Evolutionary conservation across 306 rosid genomes (phyloP).

Genomic region (Pyrus betulifolia): DNA sequence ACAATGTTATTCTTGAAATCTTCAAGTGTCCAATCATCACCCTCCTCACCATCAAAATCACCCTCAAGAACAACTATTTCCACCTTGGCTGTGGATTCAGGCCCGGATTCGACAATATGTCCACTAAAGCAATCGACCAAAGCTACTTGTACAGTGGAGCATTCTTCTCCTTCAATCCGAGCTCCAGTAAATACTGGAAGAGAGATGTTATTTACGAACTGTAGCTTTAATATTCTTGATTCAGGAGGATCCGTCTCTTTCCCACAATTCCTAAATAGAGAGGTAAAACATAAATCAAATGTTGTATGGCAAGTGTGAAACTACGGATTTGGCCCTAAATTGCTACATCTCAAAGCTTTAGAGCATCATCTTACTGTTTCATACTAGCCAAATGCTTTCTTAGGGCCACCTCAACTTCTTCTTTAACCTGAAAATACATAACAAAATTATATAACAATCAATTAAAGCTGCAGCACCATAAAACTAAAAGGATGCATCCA

Average conservation of each 20-base stretch:
- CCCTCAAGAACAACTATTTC: constrained; percentile 97
- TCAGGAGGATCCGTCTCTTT: constrained; percentile 44
- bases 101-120: constrained; percentile 51
- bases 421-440: constrained; percentile 64
- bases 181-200: constrained; percentile 97
- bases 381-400: constrained; percentile 58
- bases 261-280: constrained; percentile 55
- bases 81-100: constrained; percentile 82
- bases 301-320: neutral
- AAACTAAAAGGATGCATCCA: neutral
- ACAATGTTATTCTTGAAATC: constrained; percentile 87
- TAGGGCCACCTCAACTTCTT: constrained; percentile 87
- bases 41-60: constrained; percentile 86
- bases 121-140: constrained; percentile 57
- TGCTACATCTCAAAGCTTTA: constrained; percentile 4
- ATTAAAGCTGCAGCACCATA: constrained; percentile 1
- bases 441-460: constrained; percentile 10
- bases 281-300: constrained; percentile 14
- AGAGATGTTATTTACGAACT: constrained; percentile 57
- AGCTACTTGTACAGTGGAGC: constrained; percentile 54
- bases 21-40: constrained; percentile 65
- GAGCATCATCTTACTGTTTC: constrained; percentile 56
- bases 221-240: constrained; percentile 61
- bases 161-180: constrained; percentile 89
- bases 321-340: neutral